Base-by-base conservation (phyloP, 2,329 filamentous ascomycete genomes). In the Venturia effusa region DNA sequence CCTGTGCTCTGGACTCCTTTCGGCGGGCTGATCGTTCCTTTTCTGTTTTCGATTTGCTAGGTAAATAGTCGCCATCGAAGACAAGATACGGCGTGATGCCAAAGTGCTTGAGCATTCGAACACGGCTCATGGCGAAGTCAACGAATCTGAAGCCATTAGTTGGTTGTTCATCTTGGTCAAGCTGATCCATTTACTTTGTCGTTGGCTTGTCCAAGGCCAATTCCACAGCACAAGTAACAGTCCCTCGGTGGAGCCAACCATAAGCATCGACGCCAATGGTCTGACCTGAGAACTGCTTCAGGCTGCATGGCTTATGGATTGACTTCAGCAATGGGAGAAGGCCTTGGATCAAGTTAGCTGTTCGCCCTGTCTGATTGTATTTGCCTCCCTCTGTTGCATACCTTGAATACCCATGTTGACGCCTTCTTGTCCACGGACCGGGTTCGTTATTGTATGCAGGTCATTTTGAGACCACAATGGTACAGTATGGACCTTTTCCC, bases 191-290 rank as follows among this genome's bases (percentile, higher is more conserved):
- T 24, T 80, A 95, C 89, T 90, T 95, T 63, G 84, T 87, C 0
- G 92, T 97, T 17, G 91, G 92, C 74, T 90, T 94, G 70, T 85
- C 91, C 70, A 93, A 83, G 41, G 92, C 94, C 67, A 99, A 83
- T 71, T 97, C 94, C 70, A 94, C 85, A 67, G 93, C 91, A 78
- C 93, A 97, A 61, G 90, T 84, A 68, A 95, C 87, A 59, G 92
- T 92, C 63, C 92, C 95, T 69, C 94, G 88, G 76, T 99, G 94
- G 64, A 99, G 86, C 94, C 95, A 99, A 74, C 93, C 94, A 81
- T 99, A 99, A 64, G 89, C 93, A 75, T 99, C 94, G 41, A 99
- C 87, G n/a, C 89, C 95, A 59, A 99, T 83, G 1, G 89, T 96
- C 76, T 96, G 87, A 61, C 93, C 94, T 15, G 84, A 79, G 75